phyloP scores from a whole-genome alignment of 371 early-diverging fungal genomes.

The Mucor piriformis region DNA sequence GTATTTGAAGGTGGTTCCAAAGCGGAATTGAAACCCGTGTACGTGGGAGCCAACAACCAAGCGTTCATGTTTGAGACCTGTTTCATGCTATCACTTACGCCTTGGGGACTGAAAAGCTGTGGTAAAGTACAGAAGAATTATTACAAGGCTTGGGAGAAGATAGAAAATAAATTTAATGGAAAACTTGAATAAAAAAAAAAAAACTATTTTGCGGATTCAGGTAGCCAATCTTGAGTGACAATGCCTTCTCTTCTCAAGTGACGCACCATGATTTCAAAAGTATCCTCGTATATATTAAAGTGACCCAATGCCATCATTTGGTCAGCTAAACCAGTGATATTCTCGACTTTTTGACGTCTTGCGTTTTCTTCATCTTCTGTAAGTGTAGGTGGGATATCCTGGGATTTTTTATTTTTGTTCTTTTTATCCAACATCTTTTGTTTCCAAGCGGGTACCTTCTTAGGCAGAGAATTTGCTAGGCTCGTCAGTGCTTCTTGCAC shows the following conservation, averaged over 20 bases:
- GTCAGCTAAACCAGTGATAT: constrained; percentile 75
- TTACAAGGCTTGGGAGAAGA: constrained; percentile 73
- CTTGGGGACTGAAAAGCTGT: constrained; percentile 81
- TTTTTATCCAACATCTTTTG: constrained; percentile 65
- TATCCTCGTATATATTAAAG: constrained; percentile 73
- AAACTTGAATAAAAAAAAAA: neutral
- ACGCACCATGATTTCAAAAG: constrained; percentile 78
- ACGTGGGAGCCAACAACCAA: constrained; percentile 81
- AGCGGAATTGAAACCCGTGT: constrained; percentile 76
- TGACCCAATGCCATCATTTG: constrained; percentile 76
- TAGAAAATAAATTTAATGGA: constrained; percentile 57
- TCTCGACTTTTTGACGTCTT: constrained; percentile 57
- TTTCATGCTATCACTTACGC: constrained; percentile 78
- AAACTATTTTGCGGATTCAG: constrained; percentile 18
- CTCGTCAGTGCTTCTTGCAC: constrained; percentile 69
- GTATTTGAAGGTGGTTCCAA: constrained; percentile 79
- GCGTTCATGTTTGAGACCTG: constrained; percentile 97
- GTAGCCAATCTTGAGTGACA: constrained; percentile 67
- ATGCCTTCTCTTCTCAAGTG: constrained; percentile 64
- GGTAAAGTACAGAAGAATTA: constrained; percentile 81
- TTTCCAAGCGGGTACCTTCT: constrained; percentile 57
- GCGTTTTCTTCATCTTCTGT: constrained; percentile 47
- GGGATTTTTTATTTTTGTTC: constrained; percentile 50
- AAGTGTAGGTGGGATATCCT: constrained; percentile 11
- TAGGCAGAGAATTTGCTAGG: constrained; percentile 56